Base-by-base conservation (phyloP, 2,329 filamentous ascomycete species). In the Fusarium tricinctum region DNA sequence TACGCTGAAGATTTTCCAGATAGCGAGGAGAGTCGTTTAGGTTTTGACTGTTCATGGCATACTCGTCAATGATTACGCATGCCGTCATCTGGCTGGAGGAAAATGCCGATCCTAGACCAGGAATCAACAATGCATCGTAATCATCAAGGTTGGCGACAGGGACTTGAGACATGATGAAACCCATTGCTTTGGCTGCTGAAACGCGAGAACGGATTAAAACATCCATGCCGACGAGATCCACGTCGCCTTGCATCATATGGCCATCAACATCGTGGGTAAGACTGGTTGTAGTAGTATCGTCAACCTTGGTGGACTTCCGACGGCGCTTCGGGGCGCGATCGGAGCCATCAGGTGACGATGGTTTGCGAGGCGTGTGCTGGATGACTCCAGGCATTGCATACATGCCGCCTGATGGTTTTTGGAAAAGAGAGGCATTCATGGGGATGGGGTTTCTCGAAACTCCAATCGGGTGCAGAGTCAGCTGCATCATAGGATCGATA, bases 211-310 rank as follows among this genome's bases (percentile, higher is more conserved):
- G 89, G 49, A 98, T 89, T 78, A 99, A 88, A 8, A 90, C 90
- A 63, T 99, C 96, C 73, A 92, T 88, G 32, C 96, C 94, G 26
- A 99, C 94, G 42, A 99, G 85, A 75, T 99, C 97, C 46, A 98
- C 91, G 74, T 99, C 97, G 51, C 97, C 96, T 76, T 95, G 92
- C 83, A 99, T 94, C 91, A 99, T 97, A 71, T 97, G 94, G 12
- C 94, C 96, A 77, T 99, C 96, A 19, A 99, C 93, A 78, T 99
- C 97, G 79, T 99, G 96, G 2, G 91, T 88, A n/a, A 91, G 83
- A n/a, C 82, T 86, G 6, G 86, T 81, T 2, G 87, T 81, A 2
- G 86, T 82, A 10, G 86, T 80, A 28, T 94, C 91, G 55, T 96
- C 92, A 20, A 87, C 81, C 82, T 97, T 97, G n/a, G 92, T 89